Conservation (phyloP, 2,329 filamentous ascomycete species). For the Cladosporium halotolerans region DNA sequence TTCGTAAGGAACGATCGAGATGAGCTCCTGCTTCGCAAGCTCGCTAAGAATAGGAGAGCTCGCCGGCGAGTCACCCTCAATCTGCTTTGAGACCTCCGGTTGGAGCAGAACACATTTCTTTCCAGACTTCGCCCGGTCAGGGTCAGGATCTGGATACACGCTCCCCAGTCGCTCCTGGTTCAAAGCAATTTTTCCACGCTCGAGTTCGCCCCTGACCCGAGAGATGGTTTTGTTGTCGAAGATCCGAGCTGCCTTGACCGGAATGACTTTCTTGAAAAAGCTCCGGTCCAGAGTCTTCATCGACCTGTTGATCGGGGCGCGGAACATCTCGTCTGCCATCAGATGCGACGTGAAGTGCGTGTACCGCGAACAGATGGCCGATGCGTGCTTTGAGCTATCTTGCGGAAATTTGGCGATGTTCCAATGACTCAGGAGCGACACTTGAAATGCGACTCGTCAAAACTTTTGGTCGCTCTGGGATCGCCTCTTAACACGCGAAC, state of each 20-base stretch:
- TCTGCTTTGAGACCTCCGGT: constrained; percentile 35
- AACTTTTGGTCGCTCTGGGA: not conserved
- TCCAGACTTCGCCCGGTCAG: constrained; percentile 42
- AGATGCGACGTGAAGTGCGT: not conserved
- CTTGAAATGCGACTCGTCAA: not conserved
- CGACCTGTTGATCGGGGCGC: constrained; percentile 72
- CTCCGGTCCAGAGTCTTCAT: constrained; percentile 75
- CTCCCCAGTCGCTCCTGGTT: constrained; percentile 56
- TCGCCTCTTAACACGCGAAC: too few relatives aligned
- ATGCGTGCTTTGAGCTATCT: constrained; percentile 14
- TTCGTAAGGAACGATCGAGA: constrained; percentile 69
- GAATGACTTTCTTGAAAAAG: constrained; percentile 72
- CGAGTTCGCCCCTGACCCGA: constrained; percentile 60
- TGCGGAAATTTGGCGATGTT: constrained; percentile 9
- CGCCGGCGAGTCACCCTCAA: constrained; percentile 24
- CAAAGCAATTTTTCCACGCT: constrained; percentile 61
- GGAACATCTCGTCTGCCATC: constrained; percentile 52
- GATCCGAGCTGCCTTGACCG: constrained; percentile 71
- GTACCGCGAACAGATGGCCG: not conserved
- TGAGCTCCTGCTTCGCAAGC: constrained; percentile 60
- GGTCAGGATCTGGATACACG: constrained; percentile 58
- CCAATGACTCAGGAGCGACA: constrained; percentile 5
- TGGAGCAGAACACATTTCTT: constrained; percentile 42
- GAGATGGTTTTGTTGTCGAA: constrained; percentile 70
- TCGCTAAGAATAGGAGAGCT: constrained; percentile 58